Percentiles rank a stretch among this genome's conserved stretches.
These are phyloP conservation scores for Globisporangium okanoganense DNA, from an alignment of 352 stramenopile genomes.

Conservation along the genomic window DNA sequence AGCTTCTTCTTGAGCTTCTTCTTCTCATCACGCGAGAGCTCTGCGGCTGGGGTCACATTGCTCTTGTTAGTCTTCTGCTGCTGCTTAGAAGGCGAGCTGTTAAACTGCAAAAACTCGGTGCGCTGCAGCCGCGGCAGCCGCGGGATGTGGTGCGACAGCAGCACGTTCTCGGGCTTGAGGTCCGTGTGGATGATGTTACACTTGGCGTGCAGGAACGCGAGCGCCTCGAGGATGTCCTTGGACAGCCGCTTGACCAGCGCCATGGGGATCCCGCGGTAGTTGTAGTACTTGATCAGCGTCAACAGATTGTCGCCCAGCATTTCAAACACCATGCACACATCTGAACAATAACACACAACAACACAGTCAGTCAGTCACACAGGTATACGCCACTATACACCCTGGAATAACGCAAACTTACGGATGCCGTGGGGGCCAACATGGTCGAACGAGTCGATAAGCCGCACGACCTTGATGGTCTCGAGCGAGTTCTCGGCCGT, in stretches of 20 bases:
- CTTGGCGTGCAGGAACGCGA: conserved; percentile 97
- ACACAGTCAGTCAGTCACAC: neutral
- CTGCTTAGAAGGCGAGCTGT: conserved; percentile 36
- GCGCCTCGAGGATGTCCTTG: conserved; percentile 92
- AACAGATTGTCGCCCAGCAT: conserved; percentile 99
- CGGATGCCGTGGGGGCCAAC: conserved; percentile 94
- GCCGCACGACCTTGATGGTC: conserved; percentile 50
- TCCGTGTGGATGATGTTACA: conserved; percentile 99
- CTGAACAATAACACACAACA: conserved; percentile 12
- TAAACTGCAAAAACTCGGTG: conserved; percentile 44
- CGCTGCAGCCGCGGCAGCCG: conserved; percentile 64
- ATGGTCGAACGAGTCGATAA: conserved; percentile 96
- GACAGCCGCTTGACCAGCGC: conserved; percentile 94
- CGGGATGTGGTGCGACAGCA: conserved; percentile 85
- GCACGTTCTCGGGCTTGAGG: conserved; percentile 99
- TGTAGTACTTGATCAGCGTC: conserved; percentile 98
- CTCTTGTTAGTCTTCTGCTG: conserved; percentile 29
- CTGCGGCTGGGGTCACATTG: neutral
- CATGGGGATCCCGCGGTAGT: conserved; percentile 97
- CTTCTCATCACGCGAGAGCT: conserved; percentile 84
- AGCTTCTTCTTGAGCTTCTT: conserved; percentile 94
- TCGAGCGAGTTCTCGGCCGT: conserved; percentile 15
- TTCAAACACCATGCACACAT: conserved; percentile 99
- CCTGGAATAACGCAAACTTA: conserved; percentile 9
- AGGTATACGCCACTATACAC: neutral